Evolutionary conservation across 306 rosid species (phyloP), one percentile per base, ranked within the genome.

Genomic region (Crotalaria pallida): DNA sequence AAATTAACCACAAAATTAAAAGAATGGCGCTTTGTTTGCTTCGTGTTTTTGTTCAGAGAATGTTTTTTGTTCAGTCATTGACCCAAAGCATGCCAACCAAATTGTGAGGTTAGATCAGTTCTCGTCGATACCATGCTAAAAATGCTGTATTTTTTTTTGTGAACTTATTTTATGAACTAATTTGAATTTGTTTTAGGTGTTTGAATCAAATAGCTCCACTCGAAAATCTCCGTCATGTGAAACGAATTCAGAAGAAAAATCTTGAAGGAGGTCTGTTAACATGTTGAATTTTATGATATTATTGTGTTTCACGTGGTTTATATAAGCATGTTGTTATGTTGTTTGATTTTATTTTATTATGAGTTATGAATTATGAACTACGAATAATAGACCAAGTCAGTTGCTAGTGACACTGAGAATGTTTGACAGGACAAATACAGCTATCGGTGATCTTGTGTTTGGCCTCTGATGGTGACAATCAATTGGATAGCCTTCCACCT

Each of bases 41-140:
- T n/a, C n/a, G n/a, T n/a, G n/a, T n/a, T 65, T 21, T 7, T 65
- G 31, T 61, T 15, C 86, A 79, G 96, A 77, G 68, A 58, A 72
- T 60, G 92, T 81, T 27, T 73, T 87, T 44, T 97, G 92, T 75
- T 84, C 96, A 1, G 58, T 17, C 27, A 84, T 90, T 3, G 81
- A 88, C 34, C 92, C 97, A 70, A 80, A 88, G 76, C 69, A 82
- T 66, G 88, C 96, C 52, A 88, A 94, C 67, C 82, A 79, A 74
- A 83, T 94, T 73, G 78, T 94, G 58, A 88, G 92, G 98, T 92
- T 69, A 33, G 74, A 23, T 77, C 43, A 38, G 44, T 38, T 38
- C 65, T 65, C 41, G 1, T 10, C 15, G 10, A 58, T 11, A 53
- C 15, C 61, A 24, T 23, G 7, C 15, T 55, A 23, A 10, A 10